Evolutionary conservation across 1,284 basidiomycete species (phyloP), one percentile per base, ranked within the genome.

Genomic region (Ustilago curta): DNA sequence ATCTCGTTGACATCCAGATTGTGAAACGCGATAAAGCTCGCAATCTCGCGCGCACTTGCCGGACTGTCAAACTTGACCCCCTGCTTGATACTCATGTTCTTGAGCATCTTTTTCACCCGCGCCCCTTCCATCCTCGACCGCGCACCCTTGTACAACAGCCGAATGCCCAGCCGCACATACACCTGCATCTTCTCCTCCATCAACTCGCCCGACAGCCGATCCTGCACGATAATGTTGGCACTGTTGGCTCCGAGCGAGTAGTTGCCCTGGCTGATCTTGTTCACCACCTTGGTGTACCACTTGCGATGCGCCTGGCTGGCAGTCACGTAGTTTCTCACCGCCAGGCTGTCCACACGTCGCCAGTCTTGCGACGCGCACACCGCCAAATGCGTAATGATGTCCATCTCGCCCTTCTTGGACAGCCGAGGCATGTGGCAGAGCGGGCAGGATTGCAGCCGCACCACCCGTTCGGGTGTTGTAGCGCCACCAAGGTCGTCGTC

Each of bases 141-240:
- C 29, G 93, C 93, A 27, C 94, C 95, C 60, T 96, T 95, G 88
- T 97, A 98, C 62, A 97, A 85, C 60, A 98, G 85, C 18, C 96
- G 88, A 80, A 98, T 98, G 11, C 95, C 95, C 19, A 97, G 86
- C 40, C 95, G 87, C 0, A 99, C 94, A 83, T 97, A 97, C 3
- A 95, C 93, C 83, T 95, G 92, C 92, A 93, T 93, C 88, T 98
- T 98, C 86, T 99, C 97, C 86, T 99, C 97, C 80, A 96, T 91
- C 64, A 98, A 85, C 84, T 94, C 92, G 0, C 97, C 96, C 1
- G 93, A 95, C 80, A 90, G 85, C 14, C 92, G 87, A 47, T 91
- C 87, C 53, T 75, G 72, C 14, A 78, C 72, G 49, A 79, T 93
- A 72, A 98, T 97, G 84, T 98, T 98, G 53, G 95, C 96, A 54